Evolutionary conservation across 1,284 basidiomycete genomes (phyloP), one percentile per base, ranked within the genome.

Genomic region (Ustilago curta): DNA sequence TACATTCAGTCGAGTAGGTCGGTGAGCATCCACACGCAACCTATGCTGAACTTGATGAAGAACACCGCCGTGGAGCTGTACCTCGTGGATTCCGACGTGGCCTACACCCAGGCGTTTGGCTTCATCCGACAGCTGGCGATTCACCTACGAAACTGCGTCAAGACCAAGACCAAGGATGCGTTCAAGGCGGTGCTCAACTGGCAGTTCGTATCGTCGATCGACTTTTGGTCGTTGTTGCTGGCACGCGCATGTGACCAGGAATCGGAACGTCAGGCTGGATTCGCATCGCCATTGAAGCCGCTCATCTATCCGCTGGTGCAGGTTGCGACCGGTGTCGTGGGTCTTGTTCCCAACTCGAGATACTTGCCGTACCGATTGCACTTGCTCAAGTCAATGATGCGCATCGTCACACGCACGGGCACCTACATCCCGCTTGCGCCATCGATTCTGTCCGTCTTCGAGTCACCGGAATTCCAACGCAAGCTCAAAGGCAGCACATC

Each of bases 81-180:
- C 87, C 91, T 91, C 74, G 86, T 95, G 53, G 80, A 85, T 63
- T 88, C 89, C 11, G 86, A 88, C 4, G 89, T 93, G 14, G 84
- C 85, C 3, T 99, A 99, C 86, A 95, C 95, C 78, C 95, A 97
- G 80, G 94, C 95, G 1, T 99, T 99, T 87, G 91, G 92, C 14
- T 99, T 96, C 85, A 96, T 99, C 77, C 91, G 97, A 40, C 95
- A 97, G 86, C 90, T 99, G 42, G 97, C 96, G 1, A 93, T 98
- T 69, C 93, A 94, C 83, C 87, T 99, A 54, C 88, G 97, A 66
- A 94, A 92, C 80, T 93, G 92, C 84, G 93, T 95, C 89, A 95
- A 95, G 87, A 88, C 91, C 48, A 92, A 92, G 83, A 91, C 74
- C 32, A 77, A 81, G 59, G 83, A 84, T 45, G 70, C 80, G 16